Evolutionary conservation across 257 asterid genomes (phyloP).

Genomic region (Solanum gracilifrons): DNA sequence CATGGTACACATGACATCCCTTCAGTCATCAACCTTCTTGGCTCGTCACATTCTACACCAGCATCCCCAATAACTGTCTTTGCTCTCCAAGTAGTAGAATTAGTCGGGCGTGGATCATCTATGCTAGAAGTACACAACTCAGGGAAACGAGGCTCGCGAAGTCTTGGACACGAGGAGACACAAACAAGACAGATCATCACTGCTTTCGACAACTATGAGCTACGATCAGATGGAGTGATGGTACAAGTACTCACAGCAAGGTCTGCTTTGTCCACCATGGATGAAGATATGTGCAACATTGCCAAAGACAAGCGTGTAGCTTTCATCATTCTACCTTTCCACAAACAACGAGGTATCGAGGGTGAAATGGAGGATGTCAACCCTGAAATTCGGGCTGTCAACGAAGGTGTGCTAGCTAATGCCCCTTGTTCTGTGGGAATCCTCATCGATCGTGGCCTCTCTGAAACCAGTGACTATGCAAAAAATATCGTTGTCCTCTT

Average conservation of each 20-base stretch:
- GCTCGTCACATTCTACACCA: slow-evolving; percentile 43
- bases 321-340: slow-evolving; percentile 67
- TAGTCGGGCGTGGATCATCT: slow-evolving; percentile 72
- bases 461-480: slow-evolving; percentile 25
- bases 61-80: slow-evolving; percentile 46
- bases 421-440: slow-evolving; percentile 93
- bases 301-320: slow-evolving; percentile 62
- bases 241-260: slow-evolving; percentile 61
- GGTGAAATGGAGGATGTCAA: slow-evolving; percentile 69
- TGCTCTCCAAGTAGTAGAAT: slow-evolving; percentile 77
- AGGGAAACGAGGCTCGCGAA: slow-evolving; percentile 41
- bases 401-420: slow-evolving; percentile 51
- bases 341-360: slow-evolving; percentile 33
- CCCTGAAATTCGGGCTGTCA: slow-evolving; percentile 47
- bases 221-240: slow-evolving; percentile 51
- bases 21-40: slow-evolving; percentile 57
- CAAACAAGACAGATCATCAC: slow-evolving; percentile 62
- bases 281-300: slow-evolving; percentile 63
- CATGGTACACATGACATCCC: slow-evolving; percentile 43
- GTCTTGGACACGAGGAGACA: slow-evolving; percentile 43
- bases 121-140: slow-evolving; percentile 54
- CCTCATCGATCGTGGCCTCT: slow-evolving; percentile 45
- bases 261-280: slow-evolving; percentile 66
- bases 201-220: slow-evolving; percentile 71
- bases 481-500: slow-evolving; percentile 39